A percentile compares a stretch with the other conserved stretches of the same genome.
Conservation (phyloP, 345 rosid species). For the Eucalyptus sp. region DNA sequence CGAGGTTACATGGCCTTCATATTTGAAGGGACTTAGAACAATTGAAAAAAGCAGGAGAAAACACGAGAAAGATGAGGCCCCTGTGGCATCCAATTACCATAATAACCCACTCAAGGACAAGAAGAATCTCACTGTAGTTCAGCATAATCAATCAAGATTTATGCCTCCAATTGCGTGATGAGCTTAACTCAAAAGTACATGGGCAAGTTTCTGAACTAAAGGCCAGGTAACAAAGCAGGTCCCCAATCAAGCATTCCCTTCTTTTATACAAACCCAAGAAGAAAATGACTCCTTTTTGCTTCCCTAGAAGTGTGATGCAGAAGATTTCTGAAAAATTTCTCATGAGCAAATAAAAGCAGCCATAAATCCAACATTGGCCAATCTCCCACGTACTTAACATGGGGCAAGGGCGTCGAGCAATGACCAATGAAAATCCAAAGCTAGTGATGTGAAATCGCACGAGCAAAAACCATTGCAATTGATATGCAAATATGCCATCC, state of each 20-base stretch:
- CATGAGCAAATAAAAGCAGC: neutral
- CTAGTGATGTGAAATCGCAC: neutral
- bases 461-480: neutral
- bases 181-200: neutral
- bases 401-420: fast-evolving
- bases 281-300: neutral
- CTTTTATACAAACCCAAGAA: neutral
- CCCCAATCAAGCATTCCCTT: neutral
- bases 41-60: neutral
- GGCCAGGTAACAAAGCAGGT: neutral
- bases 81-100: neutral
- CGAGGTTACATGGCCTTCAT: neutral
- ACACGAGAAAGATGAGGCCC: neutral
- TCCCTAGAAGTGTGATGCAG: neutral
- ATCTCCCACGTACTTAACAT: neutral
- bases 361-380: neutral
- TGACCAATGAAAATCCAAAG: neutral
- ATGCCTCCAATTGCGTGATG: neutral
- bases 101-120: neutral
- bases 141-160: neutral
- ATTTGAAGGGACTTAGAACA: neutral
- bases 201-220: neutral
- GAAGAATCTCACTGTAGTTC: neutral
- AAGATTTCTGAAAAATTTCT: neutral
- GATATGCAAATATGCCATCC: neutral